Evolutionary conservation across 345 rosid species (phyloP).

Genomic region (Clarkia xantiana): DNA sequence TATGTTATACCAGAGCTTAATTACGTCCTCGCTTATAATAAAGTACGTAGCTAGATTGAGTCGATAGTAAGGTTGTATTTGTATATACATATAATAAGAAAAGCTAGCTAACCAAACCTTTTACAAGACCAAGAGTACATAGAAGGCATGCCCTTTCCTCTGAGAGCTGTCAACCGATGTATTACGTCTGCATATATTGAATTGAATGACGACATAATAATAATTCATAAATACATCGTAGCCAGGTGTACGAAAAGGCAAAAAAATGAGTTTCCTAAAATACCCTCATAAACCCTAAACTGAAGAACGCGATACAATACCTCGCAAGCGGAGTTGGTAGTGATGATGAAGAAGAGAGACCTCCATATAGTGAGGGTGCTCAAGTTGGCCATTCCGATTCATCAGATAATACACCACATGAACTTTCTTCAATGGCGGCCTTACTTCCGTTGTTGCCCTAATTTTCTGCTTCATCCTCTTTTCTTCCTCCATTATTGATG

Average conservation of each 20-base stretch:
- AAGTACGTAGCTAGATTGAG: too few relatives aligned
- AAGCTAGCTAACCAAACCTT: slow-evolving; percentile 24
- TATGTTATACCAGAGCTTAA: too few relatives aligned
- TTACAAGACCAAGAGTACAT: slow-evolving; percentile 88
- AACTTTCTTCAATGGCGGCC: slow-evolving; percentile 23
- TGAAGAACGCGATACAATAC: slow-evolving; percentile 15
- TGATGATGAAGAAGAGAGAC: slow-evolving; percentile 46
- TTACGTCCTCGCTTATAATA: too few relatives aligned
- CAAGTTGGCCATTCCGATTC: slow-evolving; percentile 79
- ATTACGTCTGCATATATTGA: slow-evolving; percentile 31
- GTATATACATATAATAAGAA: too few relatives aligned
- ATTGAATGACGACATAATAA: not conserved
- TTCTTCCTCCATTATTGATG: too few relatives aligned
- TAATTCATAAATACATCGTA: too few relatives aligned
- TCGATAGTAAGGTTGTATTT: too few relatives aligned
- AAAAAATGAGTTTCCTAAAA: too few relatives aligned
- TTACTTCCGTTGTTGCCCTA: not conserved
- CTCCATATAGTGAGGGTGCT: slow-evolving; percentile 90
- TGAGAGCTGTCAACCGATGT: slow-evolving; percentile 50
- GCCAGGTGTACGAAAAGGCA: not conserved
- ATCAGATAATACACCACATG: slow-evolving; percentile 78
- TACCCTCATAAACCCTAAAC: too few relatives aligned
- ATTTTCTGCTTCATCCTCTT: too few relatives aligned
- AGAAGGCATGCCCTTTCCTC: slow-evolving; percentile 78
- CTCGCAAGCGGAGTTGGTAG: slow-evolving; percentile 71